Percentiles rank a stretch among this genome's conserved stretches.
These are phyloP conservation scores for Trametes versicolor DNA, from an alignment of 1,284 basidiomycete species.

Conservation along the genomic window DNA sequence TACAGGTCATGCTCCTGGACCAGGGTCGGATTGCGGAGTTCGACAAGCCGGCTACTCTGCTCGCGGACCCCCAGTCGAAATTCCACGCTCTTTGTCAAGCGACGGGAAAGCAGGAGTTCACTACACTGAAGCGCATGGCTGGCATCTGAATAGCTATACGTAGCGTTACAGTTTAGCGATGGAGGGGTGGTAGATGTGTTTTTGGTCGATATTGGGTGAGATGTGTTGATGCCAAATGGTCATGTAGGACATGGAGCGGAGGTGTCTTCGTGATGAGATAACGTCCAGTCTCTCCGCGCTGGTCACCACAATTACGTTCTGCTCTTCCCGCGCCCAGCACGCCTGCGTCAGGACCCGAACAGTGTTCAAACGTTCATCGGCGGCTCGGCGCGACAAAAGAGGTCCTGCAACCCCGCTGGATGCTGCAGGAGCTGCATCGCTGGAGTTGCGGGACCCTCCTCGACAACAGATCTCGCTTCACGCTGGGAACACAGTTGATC, in stretches of 20 bases:
- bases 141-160: conserved; percentile 48
- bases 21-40: conserved; percentile 87
- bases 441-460: neutral
- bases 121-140: conserved; percentile 74
- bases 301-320: conserved; percentile 1
- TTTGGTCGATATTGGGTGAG: too few species aligned
- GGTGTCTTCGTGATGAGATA: too few species aligned
- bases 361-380: neutral
- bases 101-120: conserved; percentile 84
- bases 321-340: neutral
- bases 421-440: neutral
- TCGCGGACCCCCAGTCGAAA: conserved; percentile 71
- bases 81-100: conserved; percentile 87
- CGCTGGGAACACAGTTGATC: conserved; percentile 1
- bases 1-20: conserved; percentile 87
- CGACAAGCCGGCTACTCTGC: conserved; percentile 76
- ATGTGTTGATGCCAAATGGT: too few species aligned
- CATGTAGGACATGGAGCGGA: too few species aligned
- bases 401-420: neutral
- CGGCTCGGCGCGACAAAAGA: neutral
- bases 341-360: neutral
- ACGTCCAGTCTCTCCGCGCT: neutral
- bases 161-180: neutral
- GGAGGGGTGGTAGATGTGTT: neutral
- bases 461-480: conserved; percentile 5